Base-by-base conservation (phyloP, 108 stramenopile genomes). In the Nitzschia sp. region DNA sequence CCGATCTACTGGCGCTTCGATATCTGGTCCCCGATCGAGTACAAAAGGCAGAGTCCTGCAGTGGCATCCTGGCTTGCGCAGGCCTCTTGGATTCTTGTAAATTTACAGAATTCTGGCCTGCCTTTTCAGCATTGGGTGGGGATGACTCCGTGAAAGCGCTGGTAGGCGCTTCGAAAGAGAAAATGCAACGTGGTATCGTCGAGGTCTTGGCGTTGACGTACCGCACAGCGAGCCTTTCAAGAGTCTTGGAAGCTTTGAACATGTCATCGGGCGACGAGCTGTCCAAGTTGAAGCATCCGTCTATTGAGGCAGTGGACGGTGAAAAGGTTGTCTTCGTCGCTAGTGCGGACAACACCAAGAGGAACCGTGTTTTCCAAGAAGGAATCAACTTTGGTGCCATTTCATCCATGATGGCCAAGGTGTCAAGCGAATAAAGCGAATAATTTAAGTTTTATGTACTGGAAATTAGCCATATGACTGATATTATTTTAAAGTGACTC, bases 41-140 rank as follows among this genome's bases (percentile, higher is more conserved):
- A 16, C 78, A 83, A 74, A 69, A 61, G 41, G 26, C 34, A 29
- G 90, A 88, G 41, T 85, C 88, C 0, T 87, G 82, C 55, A 80
- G 83, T 34, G 72, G 81, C 21, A 62, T 94, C 35, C 75, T 85
- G 15, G 60, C 66, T 34, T 91, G 93, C 64, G 45, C 64, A 33
- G 66, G 83, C 50, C 57, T 82, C 16, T 73, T 92, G 67, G 89
- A 90, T 57, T 66, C 87, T 1, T 91, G 93, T 62, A 71, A 87
- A 32, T 95, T 90, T 77, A 59, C 72, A 15, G 85, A 82, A 41
- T 95, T 95, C 66, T 92, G 90, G 89, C 78, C 76, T 3, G 72
- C 73, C 26, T 82, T 84, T 54, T 72, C 72, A 21, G 72, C 69
- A 23, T 71, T 76, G 3, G 74, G 82, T 33, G 79, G 71, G 29